These are phyloP conservation scores for Limnomonas spitsbergensis DNA, from an alignment of 139 green algal species.

Conservation along the genomic window DNA sequence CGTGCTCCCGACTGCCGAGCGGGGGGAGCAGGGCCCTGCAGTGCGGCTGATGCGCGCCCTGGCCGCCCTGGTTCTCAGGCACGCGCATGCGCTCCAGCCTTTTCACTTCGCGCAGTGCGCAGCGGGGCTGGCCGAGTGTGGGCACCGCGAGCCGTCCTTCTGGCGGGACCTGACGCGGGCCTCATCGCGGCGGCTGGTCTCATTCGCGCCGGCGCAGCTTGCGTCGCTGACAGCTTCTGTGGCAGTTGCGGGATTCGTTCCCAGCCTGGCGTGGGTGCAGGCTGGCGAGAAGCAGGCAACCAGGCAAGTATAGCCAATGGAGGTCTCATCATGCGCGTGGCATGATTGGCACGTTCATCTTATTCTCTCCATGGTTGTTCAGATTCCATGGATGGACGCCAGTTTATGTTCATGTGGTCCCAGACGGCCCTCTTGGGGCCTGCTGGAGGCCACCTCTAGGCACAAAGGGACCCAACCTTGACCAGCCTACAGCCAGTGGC, in stretches of 20 bases:
- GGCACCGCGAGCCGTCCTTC: slow-evolving; percentile 3
- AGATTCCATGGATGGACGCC: too few relatives aligned
- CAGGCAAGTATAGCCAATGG: background rate
- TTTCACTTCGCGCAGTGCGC: slow-evolving; percentile 7
- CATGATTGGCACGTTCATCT: too few relatives aligned
- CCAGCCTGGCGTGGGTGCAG: slow-evolving; percentile 19
- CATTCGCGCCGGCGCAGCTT: background rate
- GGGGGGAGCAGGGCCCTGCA: background rate
- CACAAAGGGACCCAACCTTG: too few relatives aligned
- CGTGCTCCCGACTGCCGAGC: background rate
- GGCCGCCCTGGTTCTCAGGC: background rate
- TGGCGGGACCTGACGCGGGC: slow-evolving; percentile 9
- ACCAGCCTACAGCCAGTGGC: too few relatives aligned
- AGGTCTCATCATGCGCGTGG: background rate
- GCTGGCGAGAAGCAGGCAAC: slow-evolving; percentile 7
- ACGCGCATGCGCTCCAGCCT: background rate
- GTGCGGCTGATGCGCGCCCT: background rate
- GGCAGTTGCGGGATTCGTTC: slow-evolving; percentile 5
- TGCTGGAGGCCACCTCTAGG: too few relatives aligned
- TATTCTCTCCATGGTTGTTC: too few relatives aligned
- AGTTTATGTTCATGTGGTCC: too few relatives aligned
- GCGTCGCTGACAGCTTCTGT: background rate
- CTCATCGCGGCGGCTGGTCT: background rate
- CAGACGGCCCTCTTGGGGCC: too few relatives aligned
- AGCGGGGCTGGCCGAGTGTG: background rate